Base-by-base conservation (phyloP, 352 stramenopile species). In the Peronospora destructor region DNA sequence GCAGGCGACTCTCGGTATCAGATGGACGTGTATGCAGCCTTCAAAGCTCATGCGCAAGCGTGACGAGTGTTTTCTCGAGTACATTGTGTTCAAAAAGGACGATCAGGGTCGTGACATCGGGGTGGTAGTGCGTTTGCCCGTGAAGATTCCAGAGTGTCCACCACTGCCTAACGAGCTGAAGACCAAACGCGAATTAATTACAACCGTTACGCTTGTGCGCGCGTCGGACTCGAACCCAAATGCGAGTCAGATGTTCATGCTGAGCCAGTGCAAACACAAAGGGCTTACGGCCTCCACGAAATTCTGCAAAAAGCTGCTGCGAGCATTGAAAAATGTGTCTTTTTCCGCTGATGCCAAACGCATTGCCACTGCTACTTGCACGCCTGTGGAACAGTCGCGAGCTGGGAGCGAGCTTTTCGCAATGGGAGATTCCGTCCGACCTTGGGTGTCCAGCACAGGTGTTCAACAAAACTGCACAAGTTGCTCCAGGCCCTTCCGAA, bases 11-110 rank as follows among this genome's bases (percentile, higher is more conserved):
- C 65, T 92, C 35, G 79, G 82, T 33, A 80, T 92, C 47, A 92
- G 91, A 56, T 92, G 82, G 82, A 63, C 69, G 30, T 86, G 75
- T 25, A 58, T 88, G 40, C 70, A 76, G 37, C 67, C 73, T 16
- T 78, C 73, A 16, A 28, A 74, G 45, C 66, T 89, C 45, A 68
- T 65, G 9, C 68, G 68, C 29, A 88, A 87, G 59, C 66, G 76
- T 19, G 76, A 92, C 63, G 71, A 84, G 43, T 84, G 72, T 45
- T 87, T 79, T 47, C 53, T 92, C 33, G 82, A 92, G 48, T 89
- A 87, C 60, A 69, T 87, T 45, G 66, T 64, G 35, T 76, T 73
- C 53, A 75, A 41, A 44, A 76, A 68, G 14, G 82, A 92, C 43
- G 40, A 64, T 2, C 64, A 70, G 14, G 73, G 65, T 7, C 77